Evolutionary conservation across 192 early-diverging fungal genomes (phyloP).

Genomic region (Coemansia sp.): DNA sequence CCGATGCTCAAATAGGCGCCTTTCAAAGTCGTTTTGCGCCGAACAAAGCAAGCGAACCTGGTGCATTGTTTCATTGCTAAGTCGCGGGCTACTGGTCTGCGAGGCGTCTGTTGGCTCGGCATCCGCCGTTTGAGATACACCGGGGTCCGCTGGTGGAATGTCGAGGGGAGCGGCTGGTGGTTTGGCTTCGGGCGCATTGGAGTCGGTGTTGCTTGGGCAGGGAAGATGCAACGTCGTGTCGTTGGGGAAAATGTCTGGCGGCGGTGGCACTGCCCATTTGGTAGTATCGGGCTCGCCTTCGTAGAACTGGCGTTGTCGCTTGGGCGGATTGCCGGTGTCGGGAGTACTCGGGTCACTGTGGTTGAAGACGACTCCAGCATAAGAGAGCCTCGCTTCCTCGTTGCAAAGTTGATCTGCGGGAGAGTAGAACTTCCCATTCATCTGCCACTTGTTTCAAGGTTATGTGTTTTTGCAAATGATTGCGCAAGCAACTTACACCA

Average conservation of each 20-base stretch:
- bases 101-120: background rate
- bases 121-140: background rate
- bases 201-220: background rate
- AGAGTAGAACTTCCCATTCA: slow-evolving; percentile 17
- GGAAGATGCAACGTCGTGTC: background rate
- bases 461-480: background rate
- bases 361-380: background rate
- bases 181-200: background rate
- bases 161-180: background rate
- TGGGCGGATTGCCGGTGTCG: background rate
- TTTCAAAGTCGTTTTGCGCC: slow-evolving; percentile 45
- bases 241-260: slow-evolving; percentile 25
- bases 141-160: background rate
- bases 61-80: slow-evolving; percentile 12
- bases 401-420: slow-evolving; percentile 31
- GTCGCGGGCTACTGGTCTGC: background rate
- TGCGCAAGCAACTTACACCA: background rate
- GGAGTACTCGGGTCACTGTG: background rate
- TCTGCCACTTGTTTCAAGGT: background rate
- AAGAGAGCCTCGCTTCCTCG: slow-evolving; percentile 13
- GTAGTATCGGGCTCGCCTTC: slow-evolving; percentile 45
- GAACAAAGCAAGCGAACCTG: slow-evolving; percentile 17
- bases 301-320: slow-evolving; percentile 27
- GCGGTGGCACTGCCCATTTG: slow-evolving; percentile 40
- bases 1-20: slow-evolving; percentile 37